Evolutionary conservation across 192 early-diverging fungal species (phyloP), one percentile per base, ranked within the genome.

Genomic region (Chytriomyces sp.): DNA sequence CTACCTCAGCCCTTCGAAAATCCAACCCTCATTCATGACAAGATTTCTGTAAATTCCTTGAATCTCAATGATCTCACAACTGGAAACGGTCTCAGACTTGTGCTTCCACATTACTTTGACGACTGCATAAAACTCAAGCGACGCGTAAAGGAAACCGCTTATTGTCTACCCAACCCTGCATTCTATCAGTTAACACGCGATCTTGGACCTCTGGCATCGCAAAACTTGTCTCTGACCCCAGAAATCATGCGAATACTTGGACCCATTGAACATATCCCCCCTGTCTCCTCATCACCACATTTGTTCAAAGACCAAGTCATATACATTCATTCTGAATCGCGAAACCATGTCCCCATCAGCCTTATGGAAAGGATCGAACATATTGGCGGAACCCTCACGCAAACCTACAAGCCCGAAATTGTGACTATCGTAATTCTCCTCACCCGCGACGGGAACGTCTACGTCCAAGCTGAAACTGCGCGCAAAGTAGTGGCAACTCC

Each of bases 81-180:
- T 37, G 78, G 77, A 58, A 44, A 86, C 33, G 81, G 78, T n/a
- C 82, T 90, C 39, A 84, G 75, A 55, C 53, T 87, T 14, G 79
- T 93, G 59, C 73, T 93, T 32, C 91, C 91, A 39, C 89, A 91
- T 56, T 93, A 89, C 85, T 89, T 93, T 73, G 83, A 91, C 41
- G 83, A 85, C 41, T 88, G 86, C 61, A 75, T 90, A 31, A 86
- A 84, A 44, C 55, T 91, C 36, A 78, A 79, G 49, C 62, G 80
- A 31, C 54, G 70, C 19, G 73, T 90, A 52, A 77, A 82, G 0
- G 84, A 87, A 70, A 80, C 84, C 69, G 60, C 75, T 26, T 83
- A 81, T 61, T 19, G 75, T 60, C 84, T 83, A 57, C 85, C 82
- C 5, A 60, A 84, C 7, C 68, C 70, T 8, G 3, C 12, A 28